Base-by-base conservation (phyloP, 2,329 filamentous ascomycete species). In the Cladosporium cucumerinum region DNA sequence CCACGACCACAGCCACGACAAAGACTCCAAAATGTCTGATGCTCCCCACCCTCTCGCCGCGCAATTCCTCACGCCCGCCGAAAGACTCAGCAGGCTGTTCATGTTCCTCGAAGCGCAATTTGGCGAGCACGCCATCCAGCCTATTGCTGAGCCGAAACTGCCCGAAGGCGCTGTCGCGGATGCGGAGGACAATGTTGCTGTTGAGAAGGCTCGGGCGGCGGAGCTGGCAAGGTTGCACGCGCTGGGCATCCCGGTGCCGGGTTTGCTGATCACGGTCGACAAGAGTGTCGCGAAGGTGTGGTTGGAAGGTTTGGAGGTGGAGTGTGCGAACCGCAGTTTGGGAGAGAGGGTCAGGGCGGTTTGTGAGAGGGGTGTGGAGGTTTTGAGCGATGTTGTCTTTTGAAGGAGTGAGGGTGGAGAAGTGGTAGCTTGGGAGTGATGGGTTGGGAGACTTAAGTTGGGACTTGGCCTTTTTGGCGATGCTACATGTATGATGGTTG, bases 31-130 rank as follows among this genome's bases (percentile, higher is more conserved):
- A 79, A 32, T 16, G 21, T 14, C 32, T 1, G 30, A 21, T 3
- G 8, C n/a, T 11, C 28, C 16, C 21, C 60, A 62, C 32, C 60
- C 60, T 3, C 60, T 62, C 25, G 49, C 60, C 23, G 34, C 60
- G 77, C 85, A 89, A 14, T 85, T 89, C 52, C 79, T 92, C 49
- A 85, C 85, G 11, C 84, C 93, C 0, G 83, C 89, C 52, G 92
- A 96, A 71, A 89, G 92, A 48, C 87, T 98, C 48, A 86, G 89
- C 68, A 89, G 94, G 36, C 87, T 99, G 23, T 90, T 96, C 79
- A 91, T 97, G 87, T 97, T 99, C 81, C 88, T 99, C 16, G 95
- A 99, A 81, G 91, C 93, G 2, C 95, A 99, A 77, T 99, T 99
- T 74, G 95, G 95, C 67, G 83, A 87, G 34, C 89, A 95, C 68